Evolutionary conservation across 768 basidiomycete species (phyloP).

Genomic region (Gloeostereum incarnatum): DNA sequence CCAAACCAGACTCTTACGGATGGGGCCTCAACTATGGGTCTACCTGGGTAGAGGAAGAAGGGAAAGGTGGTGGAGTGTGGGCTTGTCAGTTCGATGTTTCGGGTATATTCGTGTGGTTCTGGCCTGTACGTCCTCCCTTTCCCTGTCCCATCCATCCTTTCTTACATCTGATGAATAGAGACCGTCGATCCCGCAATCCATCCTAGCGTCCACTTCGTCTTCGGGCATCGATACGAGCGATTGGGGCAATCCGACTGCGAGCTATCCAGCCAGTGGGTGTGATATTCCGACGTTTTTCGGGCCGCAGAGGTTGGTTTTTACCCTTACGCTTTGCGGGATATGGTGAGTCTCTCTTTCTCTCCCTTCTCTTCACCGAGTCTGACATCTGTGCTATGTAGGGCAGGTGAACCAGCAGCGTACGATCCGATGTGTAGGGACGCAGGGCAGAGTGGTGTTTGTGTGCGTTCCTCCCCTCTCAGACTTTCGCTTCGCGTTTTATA

Average conservation of each 20-base stretch:
- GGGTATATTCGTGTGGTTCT: slow-evolving; percentile 38
- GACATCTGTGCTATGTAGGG: slow-evolving; percentile 18
- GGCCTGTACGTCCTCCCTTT: slow-evolving; percentile 24
- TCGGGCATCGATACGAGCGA: slow-evolving; percentile 24
- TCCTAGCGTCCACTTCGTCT: slow-evolving; percentile 17
- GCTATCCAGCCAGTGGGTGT: slow-evolving; percentile 27
- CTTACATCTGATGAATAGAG: slow-evolving; percentile 21
- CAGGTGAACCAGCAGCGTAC: slow-evolving; percentile 32
- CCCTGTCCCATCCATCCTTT: neutral
- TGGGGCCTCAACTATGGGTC: slow-evolving; percentile 14
- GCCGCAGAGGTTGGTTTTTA: slow-evolving; percentile 38
- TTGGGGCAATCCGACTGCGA: slow-evolving; percentile 34
- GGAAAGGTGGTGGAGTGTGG: slow-evolving; percentile 51
- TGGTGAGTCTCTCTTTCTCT: slow-evolving; percentile 18
- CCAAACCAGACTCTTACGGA: slow-evolving; percentile 17
- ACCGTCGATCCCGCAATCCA: slow-evolving; percentile 25
- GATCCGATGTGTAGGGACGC: slow-evolving; percentile 22
- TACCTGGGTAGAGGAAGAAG: no score
- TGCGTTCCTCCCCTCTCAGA: slow-evolving; percentile 11
- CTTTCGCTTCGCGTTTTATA: neutral
- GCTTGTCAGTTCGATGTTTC: slow-evolving; percentile 59
- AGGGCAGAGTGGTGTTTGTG: slow-evolving; percentile 26
- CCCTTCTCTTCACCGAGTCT: neutral
- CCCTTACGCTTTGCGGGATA: slow-evolving; percentile 45
- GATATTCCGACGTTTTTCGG: slow-evolving; percentile 31